phyloP scores from a whole-genome alignment of 2,329 filamentous ascomycete genomes.

The Cladosporium sp. region DNA sequence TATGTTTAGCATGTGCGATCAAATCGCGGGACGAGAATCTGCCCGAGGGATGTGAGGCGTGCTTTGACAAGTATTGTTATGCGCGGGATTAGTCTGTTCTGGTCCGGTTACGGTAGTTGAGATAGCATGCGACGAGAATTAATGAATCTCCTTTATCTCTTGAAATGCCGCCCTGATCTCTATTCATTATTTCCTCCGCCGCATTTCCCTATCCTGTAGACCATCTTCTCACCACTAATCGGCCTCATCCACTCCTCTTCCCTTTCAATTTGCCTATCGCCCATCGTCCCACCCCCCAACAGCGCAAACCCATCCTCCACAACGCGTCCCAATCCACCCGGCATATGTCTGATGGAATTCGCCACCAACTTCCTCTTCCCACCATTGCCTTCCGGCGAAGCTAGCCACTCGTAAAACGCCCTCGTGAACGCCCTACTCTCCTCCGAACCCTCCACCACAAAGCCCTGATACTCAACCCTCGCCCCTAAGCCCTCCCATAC shows the following conservation, averaged over 20 bases:
- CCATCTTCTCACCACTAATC: conserved; percentile 12
- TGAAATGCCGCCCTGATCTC: too few relatives aligned
- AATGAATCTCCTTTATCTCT: too few relatives aligned
- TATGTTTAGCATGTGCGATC: conserved; percentile 43
- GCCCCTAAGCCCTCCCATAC: conserved; percentile 2
- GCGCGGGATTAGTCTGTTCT: conserved; percentile 8
- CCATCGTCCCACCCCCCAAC: neutral
- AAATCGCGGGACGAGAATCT: conserved; percentile 31
- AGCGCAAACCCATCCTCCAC: conserved; percentile 4
- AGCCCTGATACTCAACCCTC: neutral
- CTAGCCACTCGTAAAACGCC: neutral
- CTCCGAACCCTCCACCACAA: neutral
- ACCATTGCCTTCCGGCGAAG: neutral
- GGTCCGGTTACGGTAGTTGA: too few relatives aligned
- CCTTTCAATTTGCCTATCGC: neutral
- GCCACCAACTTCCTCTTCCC: neutral
- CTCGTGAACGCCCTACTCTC: neutral
- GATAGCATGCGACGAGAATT: too few relatives aligned
- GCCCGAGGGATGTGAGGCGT: conserved; percentile 35
- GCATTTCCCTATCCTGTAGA: neutral
- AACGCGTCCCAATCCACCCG: neutral
- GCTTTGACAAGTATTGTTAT: conserved; percentile 40
- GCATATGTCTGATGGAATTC: neutral
- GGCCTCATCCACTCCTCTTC: conserved; percentile 13
- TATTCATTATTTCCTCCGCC: too few relatives aligned